Base-by-base conservation (phyloP, 805 yeast species). In the Candida quercuum region DNA sequence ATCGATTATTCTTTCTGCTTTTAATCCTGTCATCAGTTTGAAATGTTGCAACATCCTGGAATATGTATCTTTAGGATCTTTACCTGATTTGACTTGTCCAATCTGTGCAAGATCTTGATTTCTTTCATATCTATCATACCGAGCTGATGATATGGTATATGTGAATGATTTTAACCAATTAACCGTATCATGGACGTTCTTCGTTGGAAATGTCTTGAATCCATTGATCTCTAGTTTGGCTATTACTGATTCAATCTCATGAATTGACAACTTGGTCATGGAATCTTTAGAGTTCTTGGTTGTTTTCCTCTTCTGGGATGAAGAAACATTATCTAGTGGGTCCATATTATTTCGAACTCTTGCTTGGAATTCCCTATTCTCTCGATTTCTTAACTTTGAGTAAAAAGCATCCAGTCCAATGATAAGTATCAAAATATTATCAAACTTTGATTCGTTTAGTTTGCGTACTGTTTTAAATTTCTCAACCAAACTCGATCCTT, bases 141-240 rank as follows among this genome's bases (percentile, higher is more conserved):
- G 50, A 11, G 74, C 62, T 13, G 60, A 53, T 0, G 78, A 67
- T 6, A 81, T 66, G 0, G 86, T 67, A 46, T 77, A 72, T 0
- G 84, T 63, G 43, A 80, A 68, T 13, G 80, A 71, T 32, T 65
- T 70, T 13, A 81, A 50, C 78, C 86, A 78, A 4, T 60, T 66
- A 1, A 66, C 38, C 1, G 72, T 57, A 35, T 78, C 85, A 33
- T 56, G 65, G 6, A 52, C 50, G 32, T 64, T 73, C 57, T 64
- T 67, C 2, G 72, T 66, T 13, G 69, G 72, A 46, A 78, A 76
- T 1, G 78, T 52, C 43, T 76, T 76, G 16, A 74, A 55, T 3
- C 71, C 69, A 23, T 62, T 47, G 6, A 79, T 57, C 52, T 78
- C 79, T 8, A 72, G 56, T 26, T 64, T 64, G 12, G 69, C 56